These are phyloP conservation scores for Microbotryum lychnidis-dioicae DNA, from an alignment of 1,284 basidiomycete genomes.

Conservation along the genomic window DNA sequence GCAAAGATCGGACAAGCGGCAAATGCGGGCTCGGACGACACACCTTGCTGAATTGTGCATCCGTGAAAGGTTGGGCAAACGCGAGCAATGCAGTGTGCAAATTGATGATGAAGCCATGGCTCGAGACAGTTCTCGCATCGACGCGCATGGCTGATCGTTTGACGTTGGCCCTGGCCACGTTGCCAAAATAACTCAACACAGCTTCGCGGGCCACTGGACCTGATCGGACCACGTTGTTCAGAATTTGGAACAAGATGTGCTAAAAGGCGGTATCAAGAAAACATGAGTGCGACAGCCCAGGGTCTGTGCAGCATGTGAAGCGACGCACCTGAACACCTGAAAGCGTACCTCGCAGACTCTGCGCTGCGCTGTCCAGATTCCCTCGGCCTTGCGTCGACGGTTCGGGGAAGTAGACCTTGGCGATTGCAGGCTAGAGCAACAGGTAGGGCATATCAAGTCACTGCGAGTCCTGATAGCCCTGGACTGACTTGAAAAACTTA, in stretches of 20 bases:
- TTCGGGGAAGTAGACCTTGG: constrained; percentile 72
- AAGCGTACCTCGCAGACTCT: constrained; percentile 69
- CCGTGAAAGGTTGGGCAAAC: constrained; percentile 96
- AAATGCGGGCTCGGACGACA: constrained; percentile 9
- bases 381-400: constrained; percentile 62
- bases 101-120: constrained; percentile 90
- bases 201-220: constrained; percentile 70
- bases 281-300: constrained; percentile 1
- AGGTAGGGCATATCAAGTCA: background rate
- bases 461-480: constrained; percentile 9
- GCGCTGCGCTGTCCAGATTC: constrained; percentile 75
- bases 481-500: constrained; percentile 42
- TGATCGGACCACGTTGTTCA: constrained; percentile 78
- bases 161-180: constrained; percentile 64
- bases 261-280: constrained; percentile 32
- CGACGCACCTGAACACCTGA: constrained; percentile 63
- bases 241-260: constrained; percentile 74
- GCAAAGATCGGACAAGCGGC: background rate
- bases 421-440: constrained; percentile 59
- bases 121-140: constrained; percentile 72
- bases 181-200: constrained; percentile 75
- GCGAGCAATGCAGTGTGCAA: constrained; percentile 70
- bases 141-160: constrained; percentile 90
- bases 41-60: constrained; percentile 80
- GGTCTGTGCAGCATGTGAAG: background rate